Evolutionary conservation across 2,329 filamentous ascomycete species (phyloP).

Genomic region (Pestalotiopsis sp.): DNA sequence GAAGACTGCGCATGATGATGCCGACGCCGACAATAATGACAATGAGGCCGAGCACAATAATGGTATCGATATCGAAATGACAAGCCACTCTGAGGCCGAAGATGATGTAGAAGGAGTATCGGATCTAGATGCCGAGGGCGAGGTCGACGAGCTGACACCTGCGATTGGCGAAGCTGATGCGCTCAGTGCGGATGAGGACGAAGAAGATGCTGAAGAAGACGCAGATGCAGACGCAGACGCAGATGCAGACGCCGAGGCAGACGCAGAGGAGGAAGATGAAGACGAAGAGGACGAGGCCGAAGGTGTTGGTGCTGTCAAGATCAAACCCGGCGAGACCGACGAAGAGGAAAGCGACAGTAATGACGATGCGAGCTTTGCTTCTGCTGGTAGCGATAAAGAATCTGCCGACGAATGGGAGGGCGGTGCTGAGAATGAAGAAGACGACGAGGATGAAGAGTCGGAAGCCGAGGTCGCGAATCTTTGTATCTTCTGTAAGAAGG

Average conservation of each 20-base stretch:
- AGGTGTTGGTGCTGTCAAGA: constrained; percentile 60
- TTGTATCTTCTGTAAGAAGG: constrained; percentile 78
- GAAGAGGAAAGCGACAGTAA: constrained; percentile 44
- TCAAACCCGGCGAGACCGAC: constrained; percentile 54
- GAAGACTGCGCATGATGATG: neutral
- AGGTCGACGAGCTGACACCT: constrained; percentile 23
- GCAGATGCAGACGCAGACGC: constrained; percentile 35
- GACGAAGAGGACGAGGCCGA: constrained; percentile 52
- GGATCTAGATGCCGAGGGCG: constrained; percentile 34
- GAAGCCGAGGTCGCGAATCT: constrained; percentile 50
- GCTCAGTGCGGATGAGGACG: constrained; percentile 18
- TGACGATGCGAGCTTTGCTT: constrained; percentile 29
- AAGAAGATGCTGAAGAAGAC: constrained; percentile 29
- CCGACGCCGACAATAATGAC: constrained; percentile 21
- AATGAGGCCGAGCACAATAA: constrained; percentile 32
- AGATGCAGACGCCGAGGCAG: constrained; percentile 29
- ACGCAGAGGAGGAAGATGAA: constrained; percentile 29
- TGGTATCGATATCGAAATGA: constrained; percentile 22
- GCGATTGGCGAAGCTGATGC: constrained; percentile 17
- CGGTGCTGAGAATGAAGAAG: constrained; percentile 45
- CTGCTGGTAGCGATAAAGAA: constrained; percentile 29
- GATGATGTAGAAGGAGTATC: constrained; percentile 37
- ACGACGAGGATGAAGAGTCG: constrained; percentile 60
- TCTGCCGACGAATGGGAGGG: constrained; percentile 35
- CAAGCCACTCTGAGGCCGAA: constrained; percentile 33